Conservation (phyloP, 2,329 filamentous ascomycete genomes). For the Ceratocystis albifundus region DNA sequence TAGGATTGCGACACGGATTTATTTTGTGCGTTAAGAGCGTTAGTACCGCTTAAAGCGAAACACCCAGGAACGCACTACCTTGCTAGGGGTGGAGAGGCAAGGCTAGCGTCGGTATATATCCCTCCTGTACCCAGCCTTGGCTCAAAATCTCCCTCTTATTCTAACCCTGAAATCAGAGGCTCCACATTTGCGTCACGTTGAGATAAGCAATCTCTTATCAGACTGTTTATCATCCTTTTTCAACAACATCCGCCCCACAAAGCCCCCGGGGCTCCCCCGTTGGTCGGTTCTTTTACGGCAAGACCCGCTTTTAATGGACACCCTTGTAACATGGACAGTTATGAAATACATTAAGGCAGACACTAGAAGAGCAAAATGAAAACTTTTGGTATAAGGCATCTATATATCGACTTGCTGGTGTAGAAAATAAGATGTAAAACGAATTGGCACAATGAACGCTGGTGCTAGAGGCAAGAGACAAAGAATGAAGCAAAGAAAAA, state of each 20-base stretch:
- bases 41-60: too few relatives aligned
- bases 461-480: not conserved
- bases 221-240: not conserved
- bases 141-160: not conserved
- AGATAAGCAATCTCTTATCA: not conserved
- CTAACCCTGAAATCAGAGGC: not conserved
- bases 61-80: too few relatives aligned
- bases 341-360: not conserved
- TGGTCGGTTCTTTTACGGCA: conserved; percentile 4
- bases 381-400: not conserved
- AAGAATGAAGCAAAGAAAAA: too few relatives aligned
- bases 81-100: not conserved
- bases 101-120: not conserved
- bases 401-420: not conserved
- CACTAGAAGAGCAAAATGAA: not conserved
- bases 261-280: not conserved
- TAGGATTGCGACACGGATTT: too few relatives aligned
- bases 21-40: too few relatives aligned
- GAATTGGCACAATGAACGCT: conserved; percentile 1
- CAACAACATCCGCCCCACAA: not conserved
- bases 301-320: not conserved
- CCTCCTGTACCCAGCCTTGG: not conserved
- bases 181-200: not conserved
- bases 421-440: not conserved
- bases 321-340: too few relatives aligned